These are phyloP conservation scores for Serendipita vermifera DNA, from an alignment of 768 basidiomycete genomes.

Conservation along the genomic window DNA sequence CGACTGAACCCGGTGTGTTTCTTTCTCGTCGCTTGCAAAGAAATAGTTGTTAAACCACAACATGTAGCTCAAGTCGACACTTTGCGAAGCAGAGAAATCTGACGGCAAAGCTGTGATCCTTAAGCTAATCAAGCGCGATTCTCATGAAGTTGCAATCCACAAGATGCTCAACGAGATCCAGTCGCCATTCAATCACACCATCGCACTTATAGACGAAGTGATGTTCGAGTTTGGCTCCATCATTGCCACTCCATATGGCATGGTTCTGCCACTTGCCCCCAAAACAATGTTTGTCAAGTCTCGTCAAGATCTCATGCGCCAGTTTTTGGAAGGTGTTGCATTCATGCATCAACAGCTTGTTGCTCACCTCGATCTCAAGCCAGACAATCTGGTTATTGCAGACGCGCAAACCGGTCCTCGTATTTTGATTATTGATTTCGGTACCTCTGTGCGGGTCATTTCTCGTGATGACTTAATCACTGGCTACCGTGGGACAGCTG, in stretches of 20 bases:
- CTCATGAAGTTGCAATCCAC: neutral
- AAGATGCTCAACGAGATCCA: neutral
- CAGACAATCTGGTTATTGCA: constrained; percentile 11
- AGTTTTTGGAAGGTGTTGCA: constrained; percentile 13
- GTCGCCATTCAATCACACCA: neutral
- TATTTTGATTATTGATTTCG: neutral
- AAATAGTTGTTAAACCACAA: no score
- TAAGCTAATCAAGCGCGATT: neutral
- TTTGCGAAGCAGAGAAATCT: neutral
- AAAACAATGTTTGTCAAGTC: neutral
- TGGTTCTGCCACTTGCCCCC: neutral
- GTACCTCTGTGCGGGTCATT: neutral
- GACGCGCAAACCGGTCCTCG: neutral
- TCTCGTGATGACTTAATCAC: neutral
- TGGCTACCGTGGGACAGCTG: neutral
- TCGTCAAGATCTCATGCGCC: neutral
- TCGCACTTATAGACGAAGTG: neutral
- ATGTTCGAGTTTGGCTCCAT: neutral
- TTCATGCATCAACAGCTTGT: constrained; percentile 17
- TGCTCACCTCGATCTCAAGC: constrained; percentile 17
- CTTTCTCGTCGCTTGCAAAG: no score
- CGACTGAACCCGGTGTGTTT: no score
- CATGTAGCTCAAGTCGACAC: no score
- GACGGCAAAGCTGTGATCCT: neutral
- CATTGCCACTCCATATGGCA: neutral